Base-by-base conservation (phyloP, 306 rosid genomes). In the Sphenostylis stenocarpa region DNA sequence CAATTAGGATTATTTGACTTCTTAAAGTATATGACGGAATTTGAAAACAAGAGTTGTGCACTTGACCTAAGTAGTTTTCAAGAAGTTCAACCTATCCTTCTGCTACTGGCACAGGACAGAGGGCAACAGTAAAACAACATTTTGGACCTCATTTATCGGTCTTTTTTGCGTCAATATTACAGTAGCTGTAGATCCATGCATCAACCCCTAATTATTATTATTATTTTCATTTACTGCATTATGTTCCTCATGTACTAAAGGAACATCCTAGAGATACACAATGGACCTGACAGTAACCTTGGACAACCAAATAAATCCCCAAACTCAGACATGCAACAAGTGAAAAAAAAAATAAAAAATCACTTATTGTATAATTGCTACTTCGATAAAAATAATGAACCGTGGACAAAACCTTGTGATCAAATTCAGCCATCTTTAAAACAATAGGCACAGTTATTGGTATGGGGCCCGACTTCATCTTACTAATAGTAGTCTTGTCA, bases 361-460 rank as follows among this genome's bases (percentile, higher is more conserved):
- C 31, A 34, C 33, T 73, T 23, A 41, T 17, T 13, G 4, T 4
- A 53, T 24, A 67, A 45, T 19, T 26, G 23, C 56, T 31, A 56
- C 60, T 79, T 28, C 20, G 55, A 26, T 23, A 63, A 67, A 81
- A 70, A 33, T 34, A 58, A 72, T 70, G 26, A 76, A 55, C 13
- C 75, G 21, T 17, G 45, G 9, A 67, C 67, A 82, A 75, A 44
- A 95, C 99, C 99, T 90, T 89, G 74, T 95, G 99, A 85, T 95
- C 97, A 87, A 92, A 95, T 80, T 92, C 97, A 73, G 97, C 90
- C 99, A 95, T 92, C 80, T 92, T 92, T 83, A 92, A 82, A 84
- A 92, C 97, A 78, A 92, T 71, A 57, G 99, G 97, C 72, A 92
- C 88, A 63, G 90, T 85, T 82, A 95, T 84, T 63, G 97, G 94